A percentile compares a stretch with the other conserved stretches of the same genome.
Conservation (phyloP, 2,329 filamentous ascomycete genomes). For the Alternaria infectoria region DNA sequence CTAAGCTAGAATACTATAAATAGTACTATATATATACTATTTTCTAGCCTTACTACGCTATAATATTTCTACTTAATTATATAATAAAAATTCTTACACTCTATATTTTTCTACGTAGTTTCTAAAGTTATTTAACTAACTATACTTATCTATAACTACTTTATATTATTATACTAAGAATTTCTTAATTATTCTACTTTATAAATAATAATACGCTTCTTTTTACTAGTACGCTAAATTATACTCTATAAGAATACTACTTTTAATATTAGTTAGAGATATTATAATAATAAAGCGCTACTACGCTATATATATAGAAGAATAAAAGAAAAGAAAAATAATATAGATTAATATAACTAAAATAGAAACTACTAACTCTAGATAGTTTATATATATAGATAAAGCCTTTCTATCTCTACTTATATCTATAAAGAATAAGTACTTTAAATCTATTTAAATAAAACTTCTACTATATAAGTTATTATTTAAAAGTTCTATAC, state of each 20-base stretch:
- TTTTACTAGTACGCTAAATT: not conserved
- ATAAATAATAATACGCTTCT: not conserved
- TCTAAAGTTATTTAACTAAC: slow-evolving; percentile 4
- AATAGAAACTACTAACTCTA: not conserved
- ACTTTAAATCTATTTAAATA: not conserved
- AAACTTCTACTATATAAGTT: not conserved
- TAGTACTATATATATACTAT: not conserved
- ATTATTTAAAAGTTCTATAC: not conserved
- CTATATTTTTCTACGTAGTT: slow-evolving; percentile 1
- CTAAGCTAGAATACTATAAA: not conserved
- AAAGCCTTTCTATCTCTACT: slow-evolving; percentile 1
- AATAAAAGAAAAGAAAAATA: not conserved
- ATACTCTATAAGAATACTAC: not conserved
- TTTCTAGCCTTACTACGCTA: not conserved
- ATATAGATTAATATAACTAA: not conserved
- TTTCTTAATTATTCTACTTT: not conserved
- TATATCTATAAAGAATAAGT: not conserved
- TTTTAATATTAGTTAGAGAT: not conserved
- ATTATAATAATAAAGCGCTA: not conserved
- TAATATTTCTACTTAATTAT: not conserved
- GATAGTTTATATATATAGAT: slow-evolving; percentile 1
- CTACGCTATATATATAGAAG: not conserved
- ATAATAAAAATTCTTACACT: not conserved
- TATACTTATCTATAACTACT: not conserved
- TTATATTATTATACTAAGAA: not conserved